Base-by-base conservation (phyloP, 768 basidiomycete species). In the Phaeotremella fagi region DNA sequence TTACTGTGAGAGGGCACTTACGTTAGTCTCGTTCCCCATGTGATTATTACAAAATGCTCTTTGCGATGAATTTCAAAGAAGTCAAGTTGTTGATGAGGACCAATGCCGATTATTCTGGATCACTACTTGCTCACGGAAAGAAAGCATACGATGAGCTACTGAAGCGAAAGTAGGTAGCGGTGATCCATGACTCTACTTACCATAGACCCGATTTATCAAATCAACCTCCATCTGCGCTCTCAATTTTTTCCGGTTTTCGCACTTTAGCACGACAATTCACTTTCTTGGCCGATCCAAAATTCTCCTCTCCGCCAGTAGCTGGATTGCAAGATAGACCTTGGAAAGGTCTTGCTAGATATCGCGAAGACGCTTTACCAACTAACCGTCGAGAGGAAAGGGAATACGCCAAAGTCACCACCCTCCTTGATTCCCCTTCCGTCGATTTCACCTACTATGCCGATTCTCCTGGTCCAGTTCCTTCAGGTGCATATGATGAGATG, bases 401-500 rank as follows among this genome's bases (percentile, higher is more conserved):
- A 70, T 98, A 98, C 68, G 94, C 88, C 11, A 83, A 90, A 46
- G 88, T 90, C 55, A 82, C 85, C 31, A 87, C 84, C 48, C 78
- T 98, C 25, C 71, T 98, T 25, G 87, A 91, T 59, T 81, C 88
- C 0, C 84, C 84, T 0, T 63, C 79, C 15, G 37, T 98, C 29
- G 90, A 95, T 48, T 67, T 95, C 46, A 82, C 83, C 1, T 98
- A 97, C 75, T 94, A 90, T 61, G 81, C 80, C 7, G 94, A 97
- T 72, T 83, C 83, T 4, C 85, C 85, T 1, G 92, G 91, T 26
- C 20, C 22, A 6, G 38, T 41, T 7, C 38, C 38, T 14, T 41
- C 38, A 6, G 12, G 22, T 18, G 9, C 33, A 12, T 36, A 53
- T 24, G 63, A 68, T 23, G 71, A 71, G 27, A 54, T 55, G 11